Evolutionary conservation across 139 green algal species (phyloP), one percentile per base, ranked within the genome.

Genomic region (Haematococcus lacustris): DNA sequence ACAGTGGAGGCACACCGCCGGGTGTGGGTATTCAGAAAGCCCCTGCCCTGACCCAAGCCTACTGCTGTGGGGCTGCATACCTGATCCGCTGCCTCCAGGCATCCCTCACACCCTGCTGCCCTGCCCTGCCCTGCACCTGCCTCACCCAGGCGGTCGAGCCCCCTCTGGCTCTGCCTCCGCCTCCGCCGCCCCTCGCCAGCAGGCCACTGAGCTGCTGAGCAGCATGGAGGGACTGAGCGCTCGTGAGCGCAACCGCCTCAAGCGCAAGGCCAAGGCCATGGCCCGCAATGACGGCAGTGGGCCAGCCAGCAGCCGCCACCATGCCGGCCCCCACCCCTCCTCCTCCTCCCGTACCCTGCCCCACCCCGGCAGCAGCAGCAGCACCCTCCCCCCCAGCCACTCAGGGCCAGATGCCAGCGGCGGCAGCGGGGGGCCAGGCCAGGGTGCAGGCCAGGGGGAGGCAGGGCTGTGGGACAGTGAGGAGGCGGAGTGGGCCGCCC

Each of bases 211-310:
- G 65, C 77, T 89, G 66, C 74, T 94, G 34, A 66, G 66, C 4
- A 47, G 70, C 5, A 84, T 86, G 76, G 62, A 84, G 51, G 78
- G 79, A 25, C 73, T 96, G 33, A 91, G 85, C 65, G 91, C 93
- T 0, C 71, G 93, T 2, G 93, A 98, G 80, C 78, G 85, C 13
- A 96, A 96, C 76, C 57, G 75, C 57, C 80, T 95, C 26, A 97
- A 96, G 86, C 88, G 93, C 62, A 91, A 93, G 74, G 80, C 84
- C 53, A 92, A 89, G 71, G 81, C 75, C n/a, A 71, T 88, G 53
- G 69, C 61, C 23, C 57, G 75, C 13, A 38, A 38, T 38, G 79
- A 84, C 70, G 61, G 66, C 39, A 26, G 43, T 72, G n/a, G n/a
- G n/a, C n/a, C n/a, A n/a, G n/a, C n/a, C n/a, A n/a, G n/a, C n/a